Conservation (phyloP, 2,329 filamentous ascomycete genomes). For the Blastomyces gilchristii region DNA sequence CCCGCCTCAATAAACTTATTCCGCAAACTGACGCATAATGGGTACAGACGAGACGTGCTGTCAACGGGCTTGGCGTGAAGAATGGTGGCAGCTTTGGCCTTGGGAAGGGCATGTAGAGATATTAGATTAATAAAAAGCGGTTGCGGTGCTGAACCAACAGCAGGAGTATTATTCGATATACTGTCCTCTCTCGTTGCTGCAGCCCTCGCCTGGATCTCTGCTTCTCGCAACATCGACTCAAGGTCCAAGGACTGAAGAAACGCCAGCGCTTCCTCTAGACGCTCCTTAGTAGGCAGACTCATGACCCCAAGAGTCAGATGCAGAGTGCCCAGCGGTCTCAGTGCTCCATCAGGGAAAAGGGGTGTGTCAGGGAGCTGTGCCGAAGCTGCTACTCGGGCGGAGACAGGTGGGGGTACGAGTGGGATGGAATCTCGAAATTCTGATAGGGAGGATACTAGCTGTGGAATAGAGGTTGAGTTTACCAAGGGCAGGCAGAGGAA, state of each 20-base stretch:
- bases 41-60: slow-evolving; percentile 30
- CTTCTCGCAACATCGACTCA: slow-evolving; percentile 26
- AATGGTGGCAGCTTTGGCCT: slow-evolving; percentile 27
- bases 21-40: slow-evolving; percentile 33
- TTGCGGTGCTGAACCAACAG: slow-evolving; percentile 6
- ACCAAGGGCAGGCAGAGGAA: slow-evolving; percentile 50
- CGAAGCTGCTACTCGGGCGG: slow-evolving; percentile 12
- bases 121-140: slow-evolving; percentile 38
- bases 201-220: slow-evolving; percentile 24
- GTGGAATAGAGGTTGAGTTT: slow-evolving; percentile 48
- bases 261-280: slow-evolving; percentile 38
- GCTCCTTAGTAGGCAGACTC: slow-evolving; percentile 50
- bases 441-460: slow-evolving; percentile 54
- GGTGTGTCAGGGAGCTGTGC: slow-evolving; percentile 29
- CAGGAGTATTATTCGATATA: background rate
- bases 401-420: slow-evolving; percentile 9
- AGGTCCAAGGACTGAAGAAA: slow-evolving; percentile 41
- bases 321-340: slow-evolving; percentile 67
- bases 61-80: slow-evolving; percentile 34
- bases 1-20: slow-evolving; percentile 36
- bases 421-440: slow-evolving; percentile 51
- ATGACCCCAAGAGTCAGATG: slow-evolving; percentile 85
- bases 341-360: slow-evolving; percentile 53
- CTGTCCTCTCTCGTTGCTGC: background rate
- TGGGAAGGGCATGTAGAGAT: slow-evolving; percentile 31